Evolutionary conservation across 495 filamentous ascomycete species (phyloP).

Genomic region (Aspergillus steynii): DNA sequence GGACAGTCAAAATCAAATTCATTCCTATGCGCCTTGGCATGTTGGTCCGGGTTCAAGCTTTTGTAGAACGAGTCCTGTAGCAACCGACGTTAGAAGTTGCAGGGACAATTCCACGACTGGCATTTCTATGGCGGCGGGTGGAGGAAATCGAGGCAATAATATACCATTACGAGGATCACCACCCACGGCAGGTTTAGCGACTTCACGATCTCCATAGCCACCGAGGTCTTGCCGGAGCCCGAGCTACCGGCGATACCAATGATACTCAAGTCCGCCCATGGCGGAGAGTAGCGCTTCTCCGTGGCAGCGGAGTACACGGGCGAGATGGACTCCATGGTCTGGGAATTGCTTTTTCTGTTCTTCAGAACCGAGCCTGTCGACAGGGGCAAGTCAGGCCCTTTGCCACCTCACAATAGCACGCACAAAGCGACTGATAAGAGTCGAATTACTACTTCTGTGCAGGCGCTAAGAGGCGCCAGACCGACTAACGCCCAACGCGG

Average conservation of each 20-base stretch:
- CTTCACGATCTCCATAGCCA: conserved; percentile 87
- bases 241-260: conserved; percentile 96
- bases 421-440: not conserved
- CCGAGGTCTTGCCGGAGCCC: conserved; percentile 94
- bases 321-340: conserved; percentile 44
- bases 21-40: conserved; percentile 74
- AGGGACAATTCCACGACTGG: conserved; percentile 10
- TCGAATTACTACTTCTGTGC: not conserved
- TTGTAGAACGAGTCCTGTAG: conserved; percentile 95
- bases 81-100: conserved; percentile 21
- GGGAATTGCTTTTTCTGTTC: not conserved
- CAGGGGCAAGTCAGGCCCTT: conserved; percentile 1
- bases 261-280: conserved; percentile 91
- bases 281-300: conserved; percentile 78
- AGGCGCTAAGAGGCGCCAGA: not conserved
- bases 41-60: conserved; percentile 70
- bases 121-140: conserved; percentile 6
- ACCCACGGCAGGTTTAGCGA: conserved; percentile 95
- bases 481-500: not conserved
- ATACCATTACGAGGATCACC: conserved; percentile 92
- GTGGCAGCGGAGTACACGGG: conserved; percentile 43
- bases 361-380: not conserved
- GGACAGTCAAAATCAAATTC: conserved; percentile 97
- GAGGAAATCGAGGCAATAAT: conserved; percentile 9
- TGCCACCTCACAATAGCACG: not conserved